Evolutionary conservation across 306 rosid genomes (phyloP).

Genomic region (Notholithocarpus densiflorus): DNA sequence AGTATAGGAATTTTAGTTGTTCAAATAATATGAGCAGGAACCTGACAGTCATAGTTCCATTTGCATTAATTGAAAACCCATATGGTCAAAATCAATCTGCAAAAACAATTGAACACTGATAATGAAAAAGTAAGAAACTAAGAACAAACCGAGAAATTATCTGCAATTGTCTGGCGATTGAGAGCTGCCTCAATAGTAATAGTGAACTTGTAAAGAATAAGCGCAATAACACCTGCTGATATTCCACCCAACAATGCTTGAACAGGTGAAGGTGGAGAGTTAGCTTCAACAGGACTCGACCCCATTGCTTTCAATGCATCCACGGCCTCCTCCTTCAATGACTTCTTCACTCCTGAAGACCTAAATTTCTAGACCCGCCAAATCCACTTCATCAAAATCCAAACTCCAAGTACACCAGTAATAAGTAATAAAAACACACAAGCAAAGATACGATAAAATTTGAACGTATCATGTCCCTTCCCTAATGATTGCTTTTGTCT

Average conservation of each 20-base stretch:
- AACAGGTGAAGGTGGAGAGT: conserved; percentile 69
- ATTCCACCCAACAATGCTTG: conserved; percentile 80
- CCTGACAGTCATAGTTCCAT: background rate
- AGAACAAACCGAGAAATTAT: conserved; percentile 70
- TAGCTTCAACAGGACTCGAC: conserved; percentile 49
- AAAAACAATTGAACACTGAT: background rate
- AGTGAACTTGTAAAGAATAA: conserved; percentile 79
- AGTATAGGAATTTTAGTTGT: background rate
- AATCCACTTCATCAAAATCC: conserved; percentile 27
- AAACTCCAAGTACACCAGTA: background rate
- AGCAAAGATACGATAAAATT: background rate
- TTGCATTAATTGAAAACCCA: background rate
- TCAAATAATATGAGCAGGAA: background rate
- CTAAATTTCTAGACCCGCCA: conserved; percentile 73
- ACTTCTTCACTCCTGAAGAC: conserved; percentile 67
- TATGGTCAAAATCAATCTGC: background rate
- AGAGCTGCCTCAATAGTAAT: conserved; percentile 80
- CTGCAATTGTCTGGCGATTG: conserved; percentile 72
- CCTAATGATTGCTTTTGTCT: no score
- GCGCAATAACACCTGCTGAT: conserved; percentile 76
- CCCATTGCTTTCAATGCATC: conserved; percentile 69
- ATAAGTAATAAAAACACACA: background rate
- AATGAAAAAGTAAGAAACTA: conserved; percentile 9
- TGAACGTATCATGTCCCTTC: no score
- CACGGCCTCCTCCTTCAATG: conserved; percentile 78